A percentile compares a stretch with the other conserved stretches of the same genome.
Conservation (phyloP, 768 basidiomycete genomes). For the Atractiella rhizophila region DNA sequence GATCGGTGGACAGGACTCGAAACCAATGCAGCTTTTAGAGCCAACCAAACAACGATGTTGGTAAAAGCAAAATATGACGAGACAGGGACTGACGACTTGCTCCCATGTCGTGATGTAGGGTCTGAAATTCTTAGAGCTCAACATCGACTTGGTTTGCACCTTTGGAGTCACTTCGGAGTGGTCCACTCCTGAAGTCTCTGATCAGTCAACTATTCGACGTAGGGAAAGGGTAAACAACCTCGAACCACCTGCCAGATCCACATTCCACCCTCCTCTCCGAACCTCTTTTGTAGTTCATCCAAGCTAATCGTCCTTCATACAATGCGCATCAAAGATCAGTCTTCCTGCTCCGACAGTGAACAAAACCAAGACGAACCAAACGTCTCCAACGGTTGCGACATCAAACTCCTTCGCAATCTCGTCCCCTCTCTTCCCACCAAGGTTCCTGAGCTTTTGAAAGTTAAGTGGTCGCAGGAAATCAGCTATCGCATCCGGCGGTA, state of each 20-base stretch:
- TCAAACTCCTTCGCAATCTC: constrained; percentile 69
- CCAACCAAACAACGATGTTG: neutral
- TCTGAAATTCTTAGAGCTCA: constrained; percentile 81
- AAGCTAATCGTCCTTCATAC: constrained; percentile 19
- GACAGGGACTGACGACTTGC: constrained; percentile 30
- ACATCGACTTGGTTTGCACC: constrained; percentile 63
- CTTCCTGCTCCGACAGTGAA: neutral
- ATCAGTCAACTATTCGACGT: no score
- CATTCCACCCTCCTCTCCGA: constrained; percentile 27
- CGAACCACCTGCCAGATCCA: constrained; percentile 85
- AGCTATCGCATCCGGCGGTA: constrained; percentile 59
- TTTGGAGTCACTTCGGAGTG: constrained; percentile 51
- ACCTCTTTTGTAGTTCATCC: constrained; percentile 24
- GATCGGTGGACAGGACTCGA: constrained; percentile 65
- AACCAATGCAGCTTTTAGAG: constrained; percentile 45
- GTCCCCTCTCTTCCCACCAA: constrained; percentile 82
- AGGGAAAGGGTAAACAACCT: constrained; percentile 64
- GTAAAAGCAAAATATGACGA: no score
- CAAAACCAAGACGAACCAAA: constrained; percentile 35
- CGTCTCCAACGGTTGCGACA: constrained; percentile 65
- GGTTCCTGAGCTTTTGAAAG: constrained; percentile 84
- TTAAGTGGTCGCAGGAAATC: constrained; percentile 54
- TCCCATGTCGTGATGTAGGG: constrained; percentile 43
- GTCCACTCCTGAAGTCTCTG: neutral
- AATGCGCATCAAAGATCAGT: neutral